Percentiles rank a stretch among this genome's conserved stretches.
Evolutionary conservation across 495 filamentous ascomycete genomes (phyloP).

Genomic region (Tuber microsphaerosporum): DNA sequence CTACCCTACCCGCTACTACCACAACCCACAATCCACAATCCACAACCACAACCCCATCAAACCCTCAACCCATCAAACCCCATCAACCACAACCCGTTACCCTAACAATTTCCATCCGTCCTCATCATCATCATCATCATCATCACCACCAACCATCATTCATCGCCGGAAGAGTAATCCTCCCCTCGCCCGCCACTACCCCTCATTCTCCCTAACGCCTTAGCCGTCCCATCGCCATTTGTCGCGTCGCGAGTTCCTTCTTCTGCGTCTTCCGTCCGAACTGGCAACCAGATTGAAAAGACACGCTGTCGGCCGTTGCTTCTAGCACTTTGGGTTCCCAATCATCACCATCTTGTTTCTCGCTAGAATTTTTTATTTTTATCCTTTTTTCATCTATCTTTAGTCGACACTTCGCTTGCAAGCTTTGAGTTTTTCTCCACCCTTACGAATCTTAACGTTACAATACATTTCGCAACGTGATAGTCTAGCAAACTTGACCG

Average conservation of each 20-base stretch:
- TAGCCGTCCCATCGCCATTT: slow-evolving; percentile 7
- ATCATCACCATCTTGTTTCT: slow-evolving; percentile 13
- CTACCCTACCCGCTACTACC: slow-evolving; percentile 16
- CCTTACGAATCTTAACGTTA: slow-evolving; percentile 2
- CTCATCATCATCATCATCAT: background rate
- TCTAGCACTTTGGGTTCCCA: slow-evolving; percentile 36
- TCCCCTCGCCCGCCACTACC: slow-evolving; percentile 12
- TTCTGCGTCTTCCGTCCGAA: slow-evolving; percentile 35
- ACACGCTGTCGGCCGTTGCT: slow-evolving; percentile 37
- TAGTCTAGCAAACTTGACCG: slow-evolving; percentile 1
- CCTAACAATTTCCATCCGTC: background rate
- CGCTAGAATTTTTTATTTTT: slow-evolving; percentile 11
- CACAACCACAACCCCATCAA: slow-evolving; percentile 6
- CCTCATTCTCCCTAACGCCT: slow-evolving; percentile 20
- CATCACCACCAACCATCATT: background rate
- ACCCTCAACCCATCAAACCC: slow-evolving; percentile 18
- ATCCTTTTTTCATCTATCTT: slow-evolving; percentile 32
- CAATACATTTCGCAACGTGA: slow-evolving; percentile 1
- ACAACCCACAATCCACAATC: slow-evolving; percentile 14
- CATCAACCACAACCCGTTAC: slow-evolving; percentile 10
- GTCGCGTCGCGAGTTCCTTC: slow-evolving; percentile 33
- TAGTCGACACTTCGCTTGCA: slow-evolving; percentile 10
- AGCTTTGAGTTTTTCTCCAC: background rate
- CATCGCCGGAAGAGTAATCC: background rate
- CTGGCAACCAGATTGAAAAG: slow-evolving; percentile 29